Base-by-base conservation (phyloP, 2,329 filamentous ascomycete species). In the Drechslerella stenobrocha region DNA sequence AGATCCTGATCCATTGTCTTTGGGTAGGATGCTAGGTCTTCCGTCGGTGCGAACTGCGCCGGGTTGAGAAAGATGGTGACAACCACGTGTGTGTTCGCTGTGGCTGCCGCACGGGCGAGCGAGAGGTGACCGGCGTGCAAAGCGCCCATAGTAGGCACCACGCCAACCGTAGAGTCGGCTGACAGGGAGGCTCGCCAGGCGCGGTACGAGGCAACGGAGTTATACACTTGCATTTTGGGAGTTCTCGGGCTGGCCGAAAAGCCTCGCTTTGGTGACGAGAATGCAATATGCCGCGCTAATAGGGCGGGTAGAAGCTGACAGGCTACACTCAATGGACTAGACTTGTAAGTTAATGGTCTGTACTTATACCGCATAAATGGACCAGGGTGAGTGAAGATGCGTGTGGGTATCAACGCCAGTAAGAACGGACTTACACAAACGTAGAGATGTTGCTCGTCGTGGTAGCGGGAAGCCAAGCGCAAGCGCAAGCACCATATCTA, bases 111-210 rank as follows among this genome's bases (percentile, higher is more conserved):
- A 64, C 89, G 87, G 73, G 96, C 87, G 20, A 98, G 82, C 2
- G 88, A 88, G 52, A 96, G 78, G 77, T 98, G 93, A 37, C 93
- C 93, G 57, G 85, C 83, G 77, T 98, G 93, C n/a, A 98, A 82
- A 50, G 93, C 93, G 70, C 93, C 93, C 93, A 98, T 97, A 28
- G 93, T 98, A 1, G 93, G 93, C 32, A 98, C 90, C 24, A 98
- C 84, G 64, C 88, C 90, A 61, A 98, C 85, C 44, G 85, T 86
- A 72, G 87, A 83, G 73, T 85, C 81, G 65, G 84, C 77, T 32
- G 84, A 78, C 66, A 90, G 84, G 37, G 84, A 81, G 20, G 79
- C 81, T 32, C 90, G 85, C 80, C 87, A 87, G 72, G 81, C 77
- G 35, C 89, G 88, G 52, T 96, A 79, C 8, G 84, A 80, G 11